A percentile compares a stretch with the other conserved stretches of the same genome.
Conservation (phyloP, 495 filamentous ascomycete species). For the Lindgomyces ingoldianus region DNA sequence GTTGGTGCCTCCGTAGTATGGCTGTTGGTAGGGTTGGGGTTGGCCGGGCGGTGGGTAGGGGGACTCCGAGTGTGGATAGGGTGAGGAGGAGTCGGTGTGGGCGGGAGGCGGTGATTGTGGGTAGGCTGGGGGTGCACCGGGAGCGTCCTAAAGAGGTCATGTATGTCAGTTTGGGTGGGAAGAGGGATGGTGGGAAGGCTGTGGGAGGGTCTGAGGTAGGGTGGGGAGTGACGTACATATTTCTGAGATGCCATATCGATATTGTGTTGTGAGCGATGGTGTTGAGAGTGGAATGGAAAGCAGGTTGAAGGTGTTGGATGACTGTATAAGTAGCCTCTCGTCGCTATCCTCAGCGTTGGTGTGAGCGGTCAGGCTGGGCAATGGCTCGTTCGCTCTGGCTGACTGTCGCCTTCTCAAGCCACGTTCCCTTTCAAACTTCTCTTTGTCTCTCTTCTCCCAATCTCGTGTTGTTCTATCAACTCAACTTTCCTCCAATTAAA, state of each 20-base stretch:
- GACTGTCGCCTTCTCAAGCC: not conserved
- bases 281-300: not conserved
- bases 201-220: not conserved
- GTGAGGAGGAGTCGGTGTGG: slow-evolving; percentile 20
- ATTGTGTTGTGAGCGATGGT: not conserved
- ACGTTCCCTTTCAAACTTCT: not conserved
- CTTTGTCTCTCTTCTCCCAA: not conserved
- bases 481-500: no score
- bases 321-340: not conserved
- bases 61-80: not conserved
- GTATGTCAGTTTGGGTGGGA: not conserved
- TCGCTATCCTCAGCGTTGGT: not conserved
- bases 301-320: not conserved
- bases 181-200: not conserved
- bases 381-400: not conserved
- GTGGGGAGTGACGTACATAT: slow-evolving; percentile 16
- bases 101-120: slow-evolving; percentile 22
- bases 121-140: slow-evolving; percentile 28
- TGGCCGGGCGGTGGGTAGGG: slow-evolving; percentile 20
- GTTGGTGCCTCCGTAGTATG: slow-evolving; percentile 13
- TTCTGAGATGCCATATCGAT: slow-evolving; percentile 20
- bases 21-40: not conserved
- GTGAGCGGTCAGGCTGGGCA: not conserved
- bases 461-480: no score
- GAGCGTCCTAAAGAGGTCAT: slow-evolving; percentile 15